Base-by-base conservation (phyloP, 768 basidiomycete species). In the Boletus barrowsii region DNA sequence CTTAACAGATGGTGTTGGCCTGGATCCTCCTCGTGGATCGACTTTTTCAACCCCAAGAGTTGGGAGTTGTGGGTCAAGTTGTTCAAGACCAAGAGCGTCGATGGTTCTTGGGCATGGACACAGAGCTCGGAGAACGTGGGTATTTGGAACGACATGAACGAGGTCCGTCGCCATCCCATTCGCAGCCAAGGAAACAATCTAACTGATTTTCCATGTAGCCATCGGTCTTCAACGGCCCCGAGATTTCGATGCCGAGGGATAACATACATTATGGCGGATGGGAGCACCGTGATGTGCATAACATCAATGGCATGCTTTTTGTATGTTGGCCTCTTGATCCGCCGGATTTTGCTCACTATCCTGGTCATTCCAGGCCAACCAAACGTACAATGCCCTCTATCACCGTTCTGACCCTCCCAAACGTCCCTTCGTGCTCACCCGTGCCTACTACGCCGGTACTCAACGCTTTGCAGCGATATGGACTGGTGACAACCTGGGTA, bases 131-230 rank as follows among this genome's bases (percentile, higher is more conserved):
- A 86, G 30, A 82, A 84, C 60, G 81, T 98, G 14, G 87, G 87
- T 68, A 93, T 98, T 61, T 99, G 97, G 97, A 98, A 98, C 68
- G 97, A 99, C 67, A 99, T 99, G 97, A 98, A 98, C 61, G 97
- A 98, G 83, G 93, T 93, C 47, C 9, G 77, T 59, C 9, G 7
- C 32, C 2, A n/a, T 11, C n/a, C 2, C 44, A 35, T 40, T 15
- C 7, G 5, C 15, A 20, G 20, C 22, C 14, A 18, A 45, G n/a
- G 26, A 29, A 32, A 24, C 13, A 3, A 7, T 41, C 24, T 35
- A 54, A 54, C 39, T 52, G 36, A 56, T 30, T 51, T 40, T 50
- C 70, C 37, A 24, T 29, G n/a, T 51, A 90, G 92, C 97, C 97
- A 2, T 88, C 95, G 11, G 86, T 99, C n/a, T 99, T 99, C 77